Evolutionary conservation across 1,139 yeast genomes (phyloP).

Genomic region (Debaryomyces psychrophilus): DNA sequence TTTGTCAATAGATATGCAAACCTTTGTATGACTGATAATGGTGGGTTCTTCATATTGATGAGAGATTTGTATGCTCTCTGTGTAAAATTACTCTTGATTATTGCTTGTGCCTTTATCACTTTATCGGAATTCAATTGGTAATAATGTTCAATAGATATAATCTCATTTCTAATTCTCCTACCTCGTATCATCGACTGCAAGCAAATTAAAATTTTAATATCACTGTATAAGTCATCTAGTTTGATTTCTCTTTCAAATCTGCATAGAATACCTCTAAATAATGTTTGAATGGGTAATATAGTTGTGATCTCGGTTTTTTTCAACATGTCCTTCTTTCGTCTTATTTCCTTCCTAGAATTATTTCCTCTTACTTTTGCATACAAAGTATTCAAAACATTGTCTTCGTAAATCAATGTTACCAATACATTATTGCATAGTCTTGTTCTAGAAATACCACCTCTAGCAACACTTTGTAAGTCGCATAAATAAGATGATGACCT

Average conservation of each 20-base stretch:
- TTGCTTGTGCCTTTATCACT: slow-evolving; percentile 74
- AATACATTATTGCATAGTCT: slow-evolving; percentile 48
- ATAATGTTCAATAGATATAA: slow-evolving; percentile 47
- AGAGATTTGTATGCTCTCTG: slow-evolving; percentile 76
- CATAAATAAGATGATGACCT: slow-evolving; percentile 19
- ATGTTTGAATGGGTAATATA: slow-evolving; percentile 36
- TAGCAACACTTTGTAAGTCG: slow-evolving; percentile 54
- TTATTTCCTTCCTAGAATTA: slow-evolving; percentile 33
- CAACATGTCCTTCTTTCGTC: slow-evolving; percentile 26
- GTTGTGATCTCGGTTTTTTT: slow-evolving; percentile 23
- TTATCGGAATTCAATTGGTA: slow-evolving; percentile 58
- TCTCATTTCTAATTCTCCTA: slow-evolving; percentile 34
- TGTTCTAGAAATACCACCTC: slow-evolving; percentile 56
- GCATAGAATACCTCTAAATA: slow-evolving; percentile 49
- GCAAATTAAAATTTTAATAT: slow-evolving; percentile 37
- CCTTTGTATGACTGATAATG: slow-evolving; percentile 71
- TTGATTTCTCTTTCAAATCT: slow-evolving; percentile 54
- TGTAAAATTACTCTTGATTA: slow-evolving; percentile 67
- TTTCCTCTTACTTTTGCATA: slow-evolving; percentile 53
- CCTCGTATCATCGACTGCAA: slow-evolving; percentile 61
- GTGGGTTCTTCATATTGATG: slow-evolving; percentile 72
- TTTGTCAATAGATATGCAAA: slow-evolving; percentile 80
- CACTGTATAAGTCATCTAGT: slow-evolving; percentile 56
- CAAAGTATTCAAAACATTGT: slow-evolving; percentile 38
- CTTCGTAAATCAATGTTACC: slow-evolving; percentile 45